Evolutionary conservation across 306 rosid genomes (phyloP), one percentile per base, ranked within the genome.

Genomic region (Dryas drummondii): DNA sequence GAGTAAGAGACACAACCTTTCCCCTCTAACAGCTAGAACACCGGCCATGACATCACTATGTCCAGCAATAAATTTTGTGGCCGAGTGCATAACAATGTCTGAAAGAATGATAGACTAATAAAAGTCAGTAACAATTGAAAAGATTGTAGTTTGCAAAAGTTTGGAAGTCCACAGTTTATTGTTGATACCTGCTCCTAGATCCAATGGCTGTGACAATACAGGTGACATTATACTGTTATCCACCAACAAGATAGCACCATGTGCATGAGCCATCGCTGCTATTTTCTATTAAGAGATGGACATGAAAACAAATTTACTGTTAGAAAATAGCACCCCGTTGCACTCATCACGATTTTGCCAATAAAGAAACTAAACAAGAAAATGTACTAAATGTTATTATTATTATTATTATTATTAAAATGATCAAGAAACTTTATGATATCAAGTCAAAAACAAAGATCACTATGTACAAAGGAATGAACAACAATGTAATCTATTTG

Each of bases 181-280:
- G 49, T 61, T 14, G 47, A 73, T 93, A 93, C 98, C 97, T 84
- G 98, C 98, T 88, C 97, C 97, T 76, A 91, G 88, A 81, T 90
- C 93, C 85, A 94, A 74, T 58, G 98, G 98, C 68, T 62, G 85
- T 56, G 93, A 94, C 84, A 94, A 85, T 62, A 91, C 91, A 70
- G 98, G 98, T 17, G 98, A 90, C 97, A 94, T 83, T 83, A 94
- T 94, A 79, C 91, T 94, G 78, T 90, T 94, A 87, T 94, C 98
- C 76, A 91, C 98, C 88, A 91, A 47, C 78, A 94, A 76, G 65
- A 88, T 84, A 78, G 97, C 93, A 58, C 85, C 93, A 61, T 88
- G 91, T 67, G 88, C 86, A 85, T 90, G 98, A 70, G 96, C 90
- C 76, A 94, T 71, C 76, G 79, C 89, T 47, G 84, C 85, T 79